A percentile compares a stretch with the other conserved stretches of the same genome.
These are phyloP conservation scores for Solanum hybrid DNA, from an alignment of 305 asterid species.

Conservation along the genomic window DNA sequence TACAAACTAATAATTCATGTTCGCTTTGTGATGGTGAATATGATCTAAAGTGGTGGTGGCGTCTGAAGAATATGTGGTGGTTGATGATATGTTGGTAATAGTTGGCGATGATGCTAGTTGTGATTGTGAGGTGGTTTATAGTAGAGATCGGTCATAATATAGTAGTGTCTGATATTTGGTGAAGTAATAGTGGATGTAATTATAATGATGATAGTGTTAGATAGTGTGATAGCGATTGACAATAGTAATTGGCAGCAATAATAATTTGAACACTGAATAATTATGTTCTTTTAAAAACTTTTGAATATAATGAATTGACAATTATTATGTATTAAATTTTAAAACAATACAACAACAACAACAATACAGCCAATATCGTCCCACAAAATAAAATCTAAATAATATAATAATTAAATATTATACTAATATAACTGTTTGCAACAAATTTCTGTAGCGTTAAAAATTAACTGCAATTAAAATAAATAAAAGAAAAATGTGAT, in stretches of 20 bases:
- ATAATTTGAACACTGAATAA: no score
- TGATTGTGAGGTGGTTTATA: neutral
- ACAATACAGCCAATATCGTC: neutral
- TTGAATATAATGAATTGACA: neutral
- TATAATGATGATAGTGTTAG: neutral
- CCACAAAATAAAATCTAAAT: no score
- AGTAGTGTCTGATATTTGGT: neutral
- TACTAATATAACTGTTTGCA: no score
- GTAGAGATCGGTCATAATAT: fast-evolving
- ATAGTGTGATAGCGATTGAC: neutral
- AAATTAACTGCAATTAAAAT: no score
- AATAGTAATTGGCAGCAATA: no score
- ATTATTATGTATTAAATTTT: no score
- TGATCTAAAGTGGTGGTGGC: neutral
- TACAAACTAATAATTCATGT: neutral
- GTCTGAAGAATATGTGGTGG: neutral
- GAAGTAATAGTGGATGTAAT: neutral
- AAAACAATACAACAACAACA: neutral
- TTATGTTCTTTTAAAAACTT: neutral
- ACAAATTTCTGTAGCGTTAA: no score
- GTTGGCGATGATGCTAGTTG: neutral
- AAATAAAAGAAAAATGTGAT: no score
- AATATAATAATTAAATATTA: no score
- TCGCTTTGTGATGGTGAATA: neutral
- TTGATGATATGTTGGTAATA: neutral